Percentiles rank a stretch among this genome's conserved stretches.
These are phyloP conservation scores for Pythium vanterpoolii DNA, from an alignment of 352 stramenopile genomes.

Conservation along the genomic window DNA sequence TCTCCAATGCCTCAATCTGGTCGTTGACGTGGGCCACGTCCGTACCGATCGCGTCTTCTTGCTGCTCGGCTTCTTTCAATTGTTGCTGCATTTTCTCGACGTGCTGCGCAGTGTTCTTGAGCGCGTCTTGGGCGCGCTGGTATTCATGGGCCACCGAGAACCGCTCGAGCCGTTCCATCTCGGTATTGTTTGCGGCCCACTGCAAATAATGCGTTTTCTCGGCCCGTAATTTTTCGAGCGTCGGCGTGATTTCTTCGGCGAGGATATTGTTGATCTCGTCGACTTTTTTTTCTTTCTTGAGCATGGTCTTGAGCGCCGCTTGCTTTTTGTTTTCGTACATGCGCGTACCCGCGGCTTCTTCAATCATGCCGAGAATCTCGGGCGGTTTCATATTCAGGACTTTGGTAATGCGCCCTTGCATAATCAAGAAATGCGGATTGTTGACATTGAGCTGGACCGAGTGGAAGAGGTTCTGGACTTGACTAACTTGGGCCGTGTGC, in stretches of 20 bases:
- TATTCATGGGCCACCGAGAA: slow-evolving; percentile 98
- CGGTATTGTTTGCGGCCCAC: slow-evolving; percentile 97
- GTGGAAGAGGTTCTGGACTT: slow-evolving; percentile 99
- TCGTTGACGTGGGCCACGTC: slow-evolving; percentile 85
- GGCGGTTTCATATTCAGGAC: slow-evolving; percentile 99
- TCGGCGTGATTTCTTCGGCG: slow-evolving; percentile 98
- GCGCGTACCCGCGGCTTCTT: slow-evolving; percentile 98
- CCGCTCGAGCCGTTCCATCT: slow-evolving; percentile 96
- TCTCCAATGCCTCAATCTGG: slow-evolving; percentile 47
- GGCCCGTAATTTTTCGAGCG: slow-evolving; percentile 95
- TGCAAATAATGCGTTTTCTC: slow-evolving; percentile 98
- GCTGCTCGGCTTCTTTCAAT: slow-evolving; percentile 66
- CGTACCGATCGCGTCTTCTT: slow-evolving; percentile 51
- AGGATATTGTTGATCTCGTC: slow-evolving; percentile 99
- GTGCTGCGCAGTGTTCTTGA: slow-evolving; percentile 85
- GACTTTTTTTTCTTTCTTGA: slow-evolving; percentile 99
- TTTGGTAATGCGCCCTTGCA: slow-evolving; percentile 99
- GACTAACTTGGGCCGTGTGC: slow-evolving; percentile 94
- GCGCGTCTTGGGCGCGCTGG: slow-evolving; percentile 82
- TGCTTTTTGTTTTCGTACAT: slow-evolving; percentile 99
- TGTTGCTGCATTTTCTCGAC: slow-evolving; percentile 88
- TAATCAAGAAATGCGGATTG: slow-evolving; percentile 99
- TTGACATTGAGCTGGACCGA: slow-evolving; percentile 99
- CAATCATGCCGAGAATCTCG: slow-evolving; percentile 99
- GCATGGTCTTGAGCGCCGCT: slow-evolving; percentile 97